A percentile compares a stretch with the other conserved stretches of the same genome.
Conservation (phyloP, 2,329 filamentous ascomycete species). For the Daldinia eschscholtzii region DNA sequence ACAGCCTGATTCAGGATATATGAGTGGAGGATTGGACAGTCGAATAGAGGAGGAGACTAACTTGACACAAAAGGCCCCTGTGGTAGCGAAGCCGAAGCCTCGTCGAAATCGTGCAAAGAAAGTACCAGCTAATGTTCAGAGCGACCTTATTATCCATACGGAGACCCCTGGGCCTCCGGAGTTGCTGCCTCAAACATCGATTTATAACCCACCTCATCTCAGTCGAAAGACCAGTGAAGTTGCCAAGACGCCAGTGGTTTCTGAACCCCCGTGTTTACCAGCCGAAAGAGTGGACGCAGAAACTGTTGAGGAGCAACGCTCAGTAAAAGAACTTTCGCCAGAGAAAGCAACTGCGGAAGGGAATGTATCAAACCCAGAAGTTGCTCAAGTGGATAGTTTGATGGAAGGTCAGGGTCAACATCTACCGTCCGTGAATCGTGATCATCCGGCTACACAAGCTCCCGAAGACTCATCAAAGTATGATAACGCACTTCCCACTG, state of each 20-base stretch:
- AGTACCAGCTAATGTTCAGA: conserved; percentile 44
- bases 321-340: conserved; percentile 28
- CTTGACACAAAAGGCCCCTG: conserved; percentile 47
- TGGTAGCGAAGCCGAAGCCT: conserved; percentile 53
- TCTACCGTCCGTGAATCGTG: conserved; percentile 37
- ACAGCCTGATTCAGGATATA: conserved; percentile 82
- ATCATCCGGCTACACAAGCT: conserved; percentile 39
- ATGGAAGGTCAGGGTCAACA: conserved; percentile 39
- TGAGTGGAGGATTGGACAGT: conserved; percentile 78
- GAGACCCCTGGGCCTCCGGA: conserved; percentile 60
- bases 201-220: conserved; percentile 56
- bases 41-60: conserved; percentile 71
- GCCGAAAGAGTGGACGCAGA: conserved; percentile 19
- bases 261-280: conserved; percentile 24
- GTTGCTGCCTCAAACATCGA: conserved; percentile 58
- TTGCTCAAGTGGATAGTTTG: conserved; percentile 41
- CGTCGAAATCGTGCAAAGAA: conserved; percentile 52
- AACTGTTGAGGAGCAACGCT: conserved; percentile 29
- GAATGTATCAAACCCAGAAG: conserved; percentile 43
- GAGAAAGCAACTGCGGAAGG: conserved; percentile 31
- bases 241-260: conserved; percentile 34
- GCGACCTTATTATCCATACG: conserved; percentile 55
- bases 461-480: conserved; percentile 31
- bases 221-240: conserved; percentile 35
- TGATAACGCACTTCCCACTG: conserved; percentile 19